Evolutionary conservation across 2,329 filamentous ascomycete species (phyloP), one percentile per base, ranked within the genome.

Genomic region (Fusarium multiceps): DNA sequence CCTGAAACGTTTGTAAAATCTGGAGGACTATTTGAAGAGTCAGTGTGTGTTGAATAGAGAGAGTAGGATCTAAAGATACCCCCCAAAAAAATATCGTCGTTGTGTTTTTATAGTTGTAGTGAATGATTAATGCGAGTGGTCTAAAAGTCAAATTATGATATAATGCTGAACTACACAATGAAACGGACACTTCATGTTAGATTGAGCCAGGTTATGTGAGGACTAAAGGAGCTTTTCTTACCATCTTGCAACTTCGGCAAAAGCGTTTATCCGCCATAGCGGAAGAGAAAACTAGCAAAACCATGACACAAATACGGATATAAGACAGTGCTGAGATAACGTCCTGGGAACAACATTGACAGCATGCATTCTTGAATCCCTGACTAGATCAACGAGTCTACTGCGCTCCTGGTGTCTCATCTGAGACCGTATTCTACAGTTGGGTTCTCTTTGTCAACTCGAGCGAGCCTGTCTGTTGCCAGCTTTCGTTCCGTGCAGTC

Each of bases 1-100:
- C 59, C 18, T 72, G 46, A 37, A 40, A 20, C 37, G 7, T 47
- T 28, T 28, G 23, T 27, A 51, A 51, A 54, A 23, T 16, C 46
- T 27, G 27, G 28, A n/a, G 43, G 40, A 51, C 40, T 46, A 43
- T 21, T 41, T 32, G 7, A 60, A 53, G 30, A 56, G 55, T 78
- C 55, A 53, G 37, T 34, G 47, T 30, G 45, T 66, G 34, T 58
- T 43, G 46, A 55, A 41, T 37, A 53, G 21, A 66, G 16, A 48
- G 41, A 45, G 45, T 54, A 55, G 21, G 28, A 48, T 23, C 23
- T 55, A 32, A 62, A 64, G 59, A 65, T 71, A 65, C 51, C 59
- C 62, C 37, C 45, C 25, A 48, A 45, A 62, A 58, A 45, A 45
- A 53, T 34, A 46, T 13, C 18, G 16, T 47, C 46, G 47, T 64